Evolutionary conservation across 1,139 yeast genomes (phyloP).

Genomic region (Blastobotrys apis): DNA sequence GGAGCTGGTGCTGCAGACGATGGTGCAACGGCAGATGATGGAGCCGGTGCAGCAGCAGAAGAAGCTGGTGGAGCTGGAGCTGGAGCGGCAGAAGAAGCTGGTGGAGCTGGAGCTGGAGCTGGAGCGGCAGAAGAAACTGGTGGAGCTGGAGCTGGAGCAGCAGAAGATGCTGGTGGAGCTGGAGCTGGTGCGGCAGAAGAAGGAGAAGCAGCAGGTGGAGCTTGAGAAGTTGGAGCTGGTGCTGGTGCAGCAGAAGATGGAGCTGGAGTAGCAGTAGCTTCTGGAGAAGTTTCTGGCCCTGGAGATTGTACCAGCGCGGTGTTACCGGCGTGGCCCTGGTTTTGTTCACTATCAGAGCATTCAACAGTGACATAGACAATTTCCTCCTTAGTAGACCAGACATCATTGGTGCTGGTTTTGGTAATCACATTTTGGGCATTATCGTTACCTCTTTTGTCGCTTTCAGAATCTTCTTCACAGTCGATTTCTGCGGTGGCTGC

Average conservation of each 20-base stretch:
- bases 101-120: neutral
- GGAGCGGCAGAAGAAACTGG: constrained; percentile 2
- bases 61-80: constrained; percentile 2
- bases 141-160: constrained; percentile 4
- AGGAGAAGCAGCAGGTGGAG: neutral
- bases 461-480: neutral
- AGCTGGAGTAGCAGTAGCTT: neutral
- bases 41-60: constrained; percentile 5
- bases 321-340: too few relatives aligned
- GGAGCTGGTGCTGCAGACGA: constrained; percentile 7
- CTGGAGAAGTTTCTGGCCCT: too few relatives aligned
- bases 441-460: neutral
- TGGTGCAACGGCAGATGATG: neutral
- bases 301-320: too few relatives aligned
- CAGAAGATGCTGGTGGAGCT: neutral
- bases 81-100: neutral
- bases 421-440: neutral
- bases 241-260: neutral
- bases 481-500: neutral
- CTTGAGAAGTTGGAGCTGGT: neutral
- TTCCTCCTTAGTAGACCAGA: neutral
- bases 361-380: neutral
- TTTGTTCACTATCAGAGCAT: neutral
- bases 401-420: neutral
- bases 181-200: constrained; percentile 1